These are phyloP conservation scores for Mycothermus thermophilus DNA, from an alignment of 495 filamentous ascomycete species.

Conservation along the genomic window DNA sequence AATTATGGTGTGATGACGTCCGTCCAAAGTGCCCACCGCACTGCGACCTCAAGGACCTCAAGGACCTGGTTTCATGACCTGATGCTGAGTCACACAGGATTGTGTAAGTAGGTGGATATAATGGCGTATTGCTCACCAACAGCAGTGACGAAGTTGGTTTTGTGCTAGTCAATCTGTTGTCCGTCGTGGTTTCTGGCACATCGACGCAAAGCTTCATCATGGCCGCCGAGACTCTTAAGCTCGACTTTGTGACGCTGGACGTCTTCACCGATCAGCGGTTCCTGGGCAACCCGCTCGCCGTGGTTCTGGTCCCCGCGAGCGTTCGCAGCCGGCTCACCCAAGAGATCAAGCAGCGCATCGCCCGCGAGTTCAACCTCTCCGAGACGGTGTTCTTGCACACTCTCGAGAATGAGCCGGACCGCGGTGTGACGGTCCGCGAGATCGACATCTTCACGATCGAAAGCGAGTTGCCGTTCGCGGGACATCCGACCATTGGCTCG, in stretches of 20 bases:
- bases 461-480: slow-evolving; percentile 57
- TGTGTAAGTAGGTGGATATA: no score
- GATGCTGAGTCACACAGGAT: no score
- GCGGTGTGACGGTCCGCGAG: slow-evolving; percentile 13
- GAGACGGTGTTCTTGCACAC: slow-evolving; percentile 70
- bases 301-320: slow-evolving; percentile 38
- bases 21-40: no score
- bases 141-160: no score
- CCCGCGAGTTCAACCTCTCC: slow-evolving; percentile 71
- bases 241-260: slow-evolving; percentile 47
- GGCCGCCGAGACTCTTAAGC: slow-evolving; percentile 10
- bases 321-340: slow-evolving; percentile 26
- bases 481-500: slow-evolving; percentile 65
- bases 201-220: neutral
- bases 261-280: slow-evolving; percentile 48
- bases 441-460: slow-evolving; percentile 61
- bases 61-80: no score
- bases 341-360: slow-evolving; percentile 48
- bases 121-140: no score
- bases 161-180: neutral
- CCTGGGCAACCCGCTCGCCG: slow-evolving; percentile 54
- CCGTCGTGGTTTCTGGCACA: neutral
- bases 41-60: no score
- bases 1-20: no score
- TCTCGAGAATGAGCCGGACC: slow-evolving; percentile 5